A percentile compares a stretch with the other conserved stretches of the same genome.
Evolutionary conservation across 2,329 filamentous ascomycete species (phyloP).

Genomic region (Epichloe elymi): DNA sequence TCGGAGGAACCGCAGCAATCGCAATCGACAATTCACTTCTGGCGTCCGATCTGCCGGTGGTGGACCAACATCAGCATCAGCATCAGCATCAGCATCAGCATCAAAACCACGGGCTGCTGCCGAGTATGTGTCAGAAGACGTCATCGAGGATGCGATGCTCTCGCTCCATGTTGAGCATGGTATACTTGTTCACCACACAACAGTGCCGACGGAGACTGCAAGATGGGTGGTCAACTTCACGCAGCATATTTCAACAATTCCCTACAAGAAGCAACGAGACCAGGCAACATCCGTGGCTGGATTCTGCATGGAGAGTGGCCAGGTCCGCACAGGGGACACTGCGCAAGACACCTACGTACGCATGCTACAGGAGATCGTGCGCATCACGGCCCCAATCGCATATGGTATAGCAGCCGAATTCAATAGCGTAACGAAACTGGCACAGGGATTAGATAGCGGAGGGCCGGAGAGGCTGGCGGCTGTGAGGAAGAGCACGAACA

Average conservation of each 20-base stretch:
- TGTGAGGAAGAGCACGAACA: slow-evolving; percentile 43
- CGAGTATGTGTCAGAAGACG: slow-evolving; percentile 51
- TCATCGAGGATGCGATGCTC: slow-evolving; percentile 58
- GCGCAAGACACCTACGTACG: slow-evolving; percentile 54
- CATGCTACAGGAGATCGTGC: slow-evolving; percentile 64
- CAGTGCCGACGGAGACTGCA: slow-evolving; percentile 46
- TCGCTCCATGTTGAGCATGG: slow-evolving; percentile 55
- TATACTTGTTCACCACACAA: slow-evolving; percentile 58
- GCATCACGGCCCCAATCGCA: slow-evolving; percentile 60
- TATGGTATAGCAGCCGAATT: slow-evolving; percentile 54
- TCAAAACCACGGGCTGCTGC: slow-evolving; percentile 18
- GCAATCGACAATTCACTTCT: slow-evolving; percentile 55
- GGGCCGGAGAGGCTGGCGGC: slow-evolving; percentile 51
- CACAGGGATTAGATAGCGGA: slow-evolving; percentile 41
- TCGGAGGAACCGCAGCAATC: slow-evolving; percentile 52
- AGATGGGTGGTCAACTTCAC: slow-evolving; percentile 64
- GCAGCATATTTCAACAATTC: slow-evolving; percentile 64
- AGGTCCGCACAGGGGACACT: slow-evolving; percentile 58
- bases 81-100: slow-evolving; percentile 20
- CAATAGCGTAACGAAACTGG: slow-evolving; percentile 41
- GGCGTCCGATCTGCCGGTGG: slow-evolving; percentile 40
- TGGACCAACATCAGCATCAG: slow-evolving; percentile 16
- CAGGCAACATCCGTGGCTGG: slow-evolving; percentile 37
- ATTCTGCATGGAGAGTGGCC: slow-evolving; percentile 70
- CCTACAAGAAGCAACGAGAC: slow-evolving; percentile 48